Base-by-base conservation (phyloP, 2,329 filamentous ascomycete genomes). In the Leptoxyphium fumago region DNA sequence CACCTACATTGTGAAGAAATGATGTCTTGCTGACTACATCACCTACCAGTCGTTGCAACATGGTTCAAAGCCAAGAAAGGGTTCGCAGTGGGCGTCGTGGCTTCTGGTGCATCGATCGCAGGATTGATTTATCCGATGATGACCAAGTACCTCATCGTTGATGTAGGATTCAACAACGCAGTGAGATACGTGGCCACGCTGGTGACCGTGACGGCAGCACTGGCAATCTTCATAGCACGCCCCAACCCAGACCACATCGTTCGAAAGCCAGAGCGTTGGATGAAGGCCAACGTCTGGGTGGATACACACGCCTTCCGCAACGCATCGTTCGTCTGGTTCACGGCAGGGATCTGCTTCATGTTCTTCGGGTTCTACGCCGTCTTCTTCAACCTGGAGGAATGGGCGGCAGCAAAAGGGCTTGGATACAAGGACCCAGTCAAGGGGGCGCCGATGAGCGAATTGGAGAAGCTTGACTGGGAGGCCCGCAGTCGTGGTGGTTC, bases 311-410 rank as follows among this genome's bases (percentile, higher is more conserved):
- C 68, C 0, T 67, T 71, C 52, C 51, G 50, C 29, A 65, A 68
- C 53, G 56, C 54, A 17, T 54, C 67, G 2, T 72, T 65, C 49
- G 56, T 53, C 44, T 70, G 63, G 59, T 66, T 70, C 47, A 63
- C 62, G 17, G 64, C 62, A 2, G 58, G 62, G 5, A 64, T 71
- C n/a, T 59, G 62, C 1, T 66, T 69, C 48, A 57, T 72, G 40
- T 72, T 72, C 59, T 62, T 71, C 41, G 70, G 70, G 17, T 72
- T 72, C 53, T 72, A 72, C 47, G 64, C 67, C 2, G 57, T 73
- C 15, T 71, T 72, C 57, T 72, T 72, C 61, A 71, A 70, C 47
- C 62, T 73, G 28, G 68, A 72, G 52, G 69, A 72, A 57, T 72
- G 70, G 70, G 69, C 70, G 15, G 61, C 66, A 13, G 51, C 58